These are phyloP conservation scores for Colletotrichum horii DNA, from an alignment of 2,329 filamentous ascomycete species.

Conservation along the genomic window DNA sequence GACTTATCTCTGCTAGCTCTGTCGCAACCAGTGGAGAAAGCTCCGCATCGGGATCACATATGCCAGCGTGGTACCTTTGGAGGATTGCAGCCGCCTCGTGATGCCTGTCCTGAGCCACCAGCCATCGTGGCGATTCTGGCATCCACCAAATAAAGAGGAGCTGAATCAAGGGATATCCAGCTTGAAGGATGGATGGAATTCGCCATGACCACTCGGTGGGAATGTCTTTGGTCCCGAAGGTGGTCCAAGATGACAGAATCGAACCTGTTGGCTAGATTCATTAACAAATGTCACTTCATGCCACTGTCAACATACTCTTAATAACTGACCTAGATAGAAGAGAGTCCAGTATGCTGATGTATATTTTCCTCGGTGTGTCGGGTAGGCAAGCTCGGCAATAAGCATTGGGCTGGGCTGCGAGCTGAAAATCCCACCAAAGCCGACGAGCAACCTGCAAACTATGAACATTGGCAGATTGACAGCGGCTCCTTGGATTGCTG, in stretches of 20 bases:
- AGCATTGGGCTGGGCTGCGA: slow-evolving; percentile 36
- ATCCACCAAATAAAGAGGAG: slow-evolving; percentile 26
- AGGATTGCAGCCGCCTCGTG: slow-evolving; percentile 22
- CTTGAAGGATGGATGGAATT: slow-evolving; percentile 31
- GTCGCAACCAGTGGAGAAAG: slow-evolving; percentile 42
- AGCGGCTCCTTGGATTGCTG: slow-evolving; percentile 35
- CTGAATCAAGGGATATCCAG: slow-evolving; percentile 25
- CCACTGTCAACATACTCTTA: not conserved
- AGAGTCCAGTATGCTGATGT: slow-evolving; percentile 38
- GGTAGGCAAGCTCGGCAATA: slow-evolving; percentile 38
- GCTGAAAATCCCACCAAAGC: slow-evolving; percentile 34
- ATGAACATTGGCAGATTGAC: slow-evolving; percentile 32
- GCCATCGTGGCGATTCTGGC: slow-evolving; percentile 29
- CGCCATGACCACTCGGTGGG: slow-evolving; percentile 29
- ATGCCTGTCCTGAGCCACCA: not conserved
- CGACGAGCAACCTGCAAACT: slow-evolving; percentile 33
- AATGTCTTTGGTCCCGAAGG: slow-evolving; percentile 30
- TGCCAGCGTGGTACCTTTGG: slow-evolving; percentile 30
- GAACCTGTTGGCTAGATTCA: not conserved
- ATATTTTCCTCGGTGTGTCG: slow-evolving; percentile 35
- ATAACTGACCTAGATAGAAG: slow-evolving; percentile 13
- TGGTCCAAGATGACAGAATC: slow-evolving; percentile 33
- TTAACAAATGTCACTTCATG: too few relatives aligned
- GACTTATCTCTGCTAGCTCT: slow-evolving; percentile 41
- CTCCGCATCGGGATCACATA: slow-evolving; percentile 22